These are phyloP conservation scores for Petunia secreta DNA, from an alignment of 257 asterid species.

Conservation along the genomic window DNA sequence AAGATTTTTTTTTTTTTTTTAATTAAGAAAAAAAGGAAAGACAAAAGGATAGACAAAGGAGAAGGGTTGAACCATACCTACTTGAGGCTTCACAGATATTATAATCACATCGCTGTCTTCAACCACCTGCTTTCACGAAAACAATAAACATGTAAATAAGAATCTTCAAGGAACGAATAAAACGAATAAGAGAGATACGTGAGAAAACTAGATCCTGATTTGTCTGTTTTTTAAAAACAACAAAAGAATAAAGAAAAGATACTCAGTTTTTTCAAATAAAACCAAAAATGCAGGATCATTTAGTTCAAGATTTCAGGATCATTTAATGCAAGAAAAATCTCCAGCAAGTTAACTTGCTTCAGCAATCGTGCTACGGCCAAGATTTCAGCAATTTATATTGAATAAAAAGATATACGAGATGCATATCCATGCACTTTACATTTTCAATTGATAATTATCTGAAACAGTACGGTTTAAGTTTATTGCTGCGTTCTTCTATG, in stretches of 20 bases:
- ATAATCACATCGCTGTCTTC: conserved; percentile 81
- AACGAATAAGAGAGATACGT: conserved; percentile 14
- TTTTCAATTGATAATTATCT: too few relatives aligned
- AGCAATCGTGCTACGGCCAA: too few relatives aligned
- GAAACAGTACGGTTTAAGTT: too few relatives aligned
- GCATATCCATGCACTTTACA: too few relatives aligned
- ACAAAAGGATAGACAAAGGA: conserved; percentile 8
- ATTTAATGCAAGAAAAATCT: conserved; percentile 9
- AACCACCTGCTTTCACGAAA: conserved; percentile 68
- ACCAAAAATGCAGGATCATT: background rate
- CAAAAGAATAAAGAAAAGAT: background rate
- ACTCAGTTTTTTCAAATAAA: background rate
- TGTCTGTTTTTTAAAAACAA: background rate
- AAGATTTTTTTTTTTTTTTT: too few relatives aligned
- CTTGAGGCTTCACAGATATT: conserved; percentile 95
- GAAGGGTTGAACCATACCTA: conserved; percentile 50
- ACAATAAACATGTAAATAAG: conserved; percentile 21
- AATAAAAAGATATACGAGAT: too few relatives aligned
- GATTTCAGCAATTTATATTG: too few relatives aligned
- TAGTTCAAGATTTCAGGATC: background rate
- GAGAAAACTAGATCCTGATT: conserved; percentile 16
- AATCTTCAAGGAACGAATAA: conserved; percentile 11
- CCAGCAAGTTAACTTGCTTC: too few relatives aligned
- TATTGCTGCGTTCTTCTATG: too few relatives aligned
- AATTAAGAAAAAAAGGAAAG: background rate